Evolutionary conservation across 2,329 filamentous ascomycete genomes (phyloP), one percentile per base, ranked within the genome.

Genomic region (Capronia americana): DNA sequence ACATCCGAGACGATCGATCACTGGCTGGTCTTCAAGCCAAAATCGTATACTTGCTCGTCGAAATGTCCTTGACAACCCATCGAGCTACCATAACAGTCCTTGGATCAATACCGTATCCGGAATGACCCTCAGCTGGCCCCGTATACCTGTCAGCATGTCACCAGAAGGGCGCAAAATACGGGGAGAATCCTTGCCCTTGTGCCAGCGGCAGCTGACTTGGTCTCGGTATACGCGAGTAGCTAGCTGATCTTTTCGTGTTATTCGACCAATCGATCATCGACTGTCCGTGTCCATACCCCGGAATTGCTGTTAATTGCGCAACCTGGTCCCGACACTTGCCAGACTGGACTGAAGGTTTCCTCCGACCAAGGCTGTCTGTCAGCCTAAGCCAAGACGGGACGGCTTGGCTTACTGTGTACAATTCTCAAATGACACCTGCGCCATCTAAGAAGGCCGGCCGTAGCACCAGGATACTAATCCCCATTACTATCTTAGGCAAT

Each of bases 131-230:
- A 20, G 20, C n/a, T 17, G 48, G 14, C 12, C 20, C 48, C 26
- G 10, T n/a, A 30, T 10, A 55, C 12, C 17, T 55, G 53, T 55
- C 53, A 55, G 53, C 53, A 34, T 55, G 53, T 55, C 53, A 55
- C 11, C 53, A 55, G 4, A 55, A 55, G 53, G 53, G 53, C 53
- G 53, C 53, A 55, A 55, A 34, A 55, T 34, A 26, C 48, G 48
- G 10, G 10, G 48, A 24, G 11, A 51, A 51, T 23, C 10, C n/a
- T 23, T 17, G 48, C 20, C 6, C 48, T 51, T 51, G 17, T 11
- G 12, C 24, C 24, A 17, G 48, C 7, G 8, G 23, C 23, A 28
- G 14, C 48, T 51, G 23, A 51, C 48, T 51, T 28, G 10, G 14
- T 26, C 24, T 10, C 20, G 23, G 23, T 51, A 26, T 26, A 17